Percentiles rank a stretch among this genome's conserved stretches.
These are phyloP conservation scores for Penicillium fuscoglaucum DNA, from an alignment of 2,329 filamentous ascomycete genomes.

Conservation along the genomic window DNA sequence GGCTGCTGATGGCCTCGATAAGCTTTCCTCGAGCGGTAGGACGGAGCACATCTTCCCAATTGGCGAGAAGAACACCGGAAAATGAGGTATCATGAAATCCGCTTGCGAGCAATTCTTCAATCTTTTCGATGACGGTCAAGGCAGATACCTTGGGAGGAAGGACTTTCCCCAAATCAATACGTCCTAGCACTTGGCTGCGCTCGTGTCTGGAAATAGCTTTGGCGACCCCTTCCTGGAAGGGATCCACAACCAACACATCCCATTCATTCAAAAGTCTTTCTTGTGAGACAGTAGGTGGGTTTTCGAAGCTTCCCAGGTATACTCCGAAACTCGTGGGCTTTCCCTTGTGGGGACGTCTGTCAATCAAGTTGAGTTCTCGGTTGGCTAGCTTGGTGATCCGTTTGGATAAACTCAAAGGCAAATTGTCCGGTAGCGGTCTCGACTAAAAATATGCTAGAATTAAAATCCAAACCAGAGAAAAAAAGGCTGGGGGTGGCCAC, in stretches of 20 bases:
- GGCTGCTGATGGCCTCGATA: slow-evolving; percentile 33
- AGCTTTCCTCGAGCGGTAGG: slow-evolving; percentile 33
- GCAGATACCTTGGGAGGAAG: slow-evolving; percentile 25
- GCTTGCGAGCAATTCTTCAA: slow-evolving; percentile 30
- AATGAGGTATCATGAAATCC: slow-evolving; percentile 35
- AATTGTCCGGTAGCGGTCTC: slow-evolving; percentile 21
- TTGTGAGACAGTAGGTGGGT: slow-evolving; percentile 35
- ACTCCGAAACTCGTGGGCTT: slow-evolving; percentile 45
- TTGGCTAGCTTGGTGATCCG: slow-evolving; percentile 26
- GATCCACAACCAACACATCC: slow-evolving; percentile 49
- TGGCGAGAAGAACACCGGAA: slow-evolving; percentile 45
- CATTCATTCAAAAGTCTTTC: slow-evolving; percentile 42
- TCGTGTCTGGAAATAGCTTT: slow-evolving; percentile 32
- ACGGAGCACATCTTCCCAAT: slow-evolving; percentile 41
- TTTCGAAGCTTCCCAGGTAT: slow-evolving; percentile 44
- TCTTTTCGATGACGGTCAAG: slow-evolving; percentile 29
- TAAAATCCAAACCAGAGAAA: not conserved
- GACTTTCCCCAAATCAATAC: slow-evolving; percentile 32
- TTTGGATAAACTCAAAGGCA: slow-evolving; percentile 28
- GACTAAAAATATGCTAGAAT: slow-evolving; percentile 22
- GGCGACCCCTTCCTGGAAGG: slow-evolving; percentile 38
- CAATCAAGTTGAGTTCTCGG: slow-evolving; percentile 24
- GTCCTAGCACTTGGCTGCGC: slow-evolving; percentile 31
- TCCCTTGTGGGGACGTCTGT: slow-evolving; percentile 9
- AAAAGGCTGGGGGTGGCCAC: too few species aligned